A percentile compares a stretch with the other conserved stretches of the same genome.
Conservation (phyloP, 1,284 basidiomycete species). For the Tilletia setariae region DNA sequence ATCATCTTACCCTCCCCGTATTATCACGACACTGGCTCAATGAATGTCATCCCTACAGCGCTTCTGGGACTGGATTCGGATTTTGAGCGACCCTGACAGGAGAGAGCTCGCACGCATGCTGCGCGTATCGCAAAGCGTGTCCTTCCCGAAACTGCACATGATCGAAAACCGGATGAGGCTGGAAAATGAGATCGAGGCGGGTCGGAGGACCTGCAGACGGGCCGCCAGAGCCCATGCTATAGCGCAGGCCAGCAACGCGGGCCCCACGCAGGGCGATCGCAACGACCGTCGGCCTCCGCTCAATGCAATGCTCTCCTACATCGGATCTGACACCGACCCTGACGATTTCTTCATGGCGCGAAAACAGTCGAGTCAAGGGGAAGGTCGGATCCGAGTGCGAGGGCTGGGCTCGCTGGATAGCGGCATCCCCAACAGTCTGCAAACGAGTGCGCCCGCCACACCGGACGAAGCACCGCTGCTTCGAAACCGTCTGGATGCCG, state of each 20-base stretch:
- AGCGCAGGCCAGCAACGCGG: background rate
- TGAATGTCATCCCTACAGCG: conserved; percentile 15
- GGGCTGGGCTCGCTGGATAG: background rate
- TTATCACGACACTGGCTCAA: background rate
- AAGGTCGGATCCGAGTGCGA: background rate
- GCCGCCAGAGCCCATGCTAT: background rate
- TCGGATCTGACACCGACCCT: conserved; percentile 11
- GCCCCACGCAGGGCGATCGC: background rate
- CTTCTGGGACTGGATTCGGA: conserved; percentile 47
- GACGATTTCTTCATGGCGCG: background rate
- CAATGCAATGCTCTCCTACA: background rate
- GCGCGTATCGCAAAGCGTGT: conserved; percentile 39
- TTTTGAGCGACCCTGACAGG: conserved; percentile 47
- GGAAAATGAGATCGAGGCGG: conserved; percentile 44
- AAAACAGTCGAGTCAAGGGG: background rate
- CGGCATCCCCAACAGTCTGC: too few relatives aligned
- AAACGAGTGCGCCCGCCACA: background rate
- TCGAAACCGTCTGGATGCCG: too few relatives aligned
- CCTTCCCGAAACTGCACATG: conserved; percentile 52
- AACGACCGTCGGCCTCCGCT: background rate
- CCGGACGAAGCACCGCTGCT: background rate
- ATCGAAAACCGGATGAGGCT: conserved; percentile 50
- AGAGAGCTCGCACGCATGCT: conserved; percentile 47
- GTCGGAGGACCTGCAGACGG: conserved; percentile 31
- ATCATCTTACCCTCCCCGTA: background rate